Evolutionary conservation across 768 basidiomycete species (phyloP).

Genomic region (Lactarius psammicola): DNA sequence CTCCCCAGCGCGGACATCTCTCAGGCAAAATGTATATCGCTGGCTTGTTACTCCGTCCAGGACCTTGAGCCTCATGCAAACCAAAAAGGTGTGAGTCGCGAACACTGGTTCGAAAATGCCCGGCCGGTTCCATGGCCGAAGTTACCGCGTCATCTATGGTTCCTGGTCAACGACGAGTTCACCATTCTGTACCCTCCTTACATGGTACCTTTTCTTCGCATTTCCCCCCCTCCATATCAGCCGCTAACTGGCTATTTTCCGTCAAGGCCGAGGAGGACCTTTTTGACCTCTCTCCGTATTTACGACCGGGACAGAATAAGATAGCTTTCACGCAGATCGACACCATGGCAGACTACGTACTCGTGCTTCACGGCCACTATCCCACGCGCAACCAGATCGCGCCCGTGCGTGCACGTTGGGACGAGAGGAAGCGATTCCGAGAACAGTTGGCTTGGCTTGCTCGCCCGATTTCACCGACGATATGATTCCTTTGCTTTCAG

Average conservation of each 20-base stretch:
- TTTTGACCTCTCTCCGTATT: slow-evolving; percentile 17
- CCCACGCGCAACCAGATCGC: slow-evolving; percentile 16
- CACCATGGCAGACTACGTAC: slow-evolving; percentile 9
- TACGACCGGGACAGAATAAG: slow-evolving; percentile 15
- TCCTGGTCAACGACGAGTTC: slow-evolving; percentile 4
- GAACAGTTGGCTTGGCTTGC: slow-evolving; percentile 5
- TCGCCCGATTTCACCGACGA: slow-evolving; percentile 7
- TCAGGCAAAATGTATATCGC: slow-evolving; percentile 13
- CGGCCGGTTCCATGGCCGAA: slow-evolving; percentile 22
- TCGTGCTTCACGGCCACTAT: slow-evolving; percentile 22
- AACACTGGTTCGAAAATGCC: slow-evolving; percentile 24
- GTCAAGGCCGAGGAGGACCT: slow-evolving; percentile 16
- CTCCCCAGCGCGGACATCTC: slow-evolving; percentile 13
- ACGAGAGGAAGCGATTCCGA: slow-evolving; percentile 3
- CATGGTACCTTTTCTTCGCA: neutral
- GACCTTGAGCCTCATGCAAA: slow-evolving; percentile 15
- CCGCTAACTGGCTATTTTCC: neutral
- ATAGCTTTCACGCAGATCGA: slow-evolving; percentile 14
- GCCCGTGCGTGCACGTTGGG: slow-evolving; percentile 12
- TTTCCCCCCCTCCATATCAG: too few species aligned
- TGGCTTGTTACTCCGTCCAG: slow-evolving; percentile 15
- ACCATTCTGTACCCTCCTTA: slow-evolving; percentile 10
- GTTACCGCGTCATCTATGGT: slow-evolving; percentile 15
- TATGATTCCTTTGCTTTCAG: neutral
- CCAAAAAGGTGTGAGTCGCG: slow-evolving; percentile 3